Evolutionary conservation across 208 protist genomes (phyloP), one percentile per base, ranked within the genome.

Genomic region (Leishmania major): DNA sequence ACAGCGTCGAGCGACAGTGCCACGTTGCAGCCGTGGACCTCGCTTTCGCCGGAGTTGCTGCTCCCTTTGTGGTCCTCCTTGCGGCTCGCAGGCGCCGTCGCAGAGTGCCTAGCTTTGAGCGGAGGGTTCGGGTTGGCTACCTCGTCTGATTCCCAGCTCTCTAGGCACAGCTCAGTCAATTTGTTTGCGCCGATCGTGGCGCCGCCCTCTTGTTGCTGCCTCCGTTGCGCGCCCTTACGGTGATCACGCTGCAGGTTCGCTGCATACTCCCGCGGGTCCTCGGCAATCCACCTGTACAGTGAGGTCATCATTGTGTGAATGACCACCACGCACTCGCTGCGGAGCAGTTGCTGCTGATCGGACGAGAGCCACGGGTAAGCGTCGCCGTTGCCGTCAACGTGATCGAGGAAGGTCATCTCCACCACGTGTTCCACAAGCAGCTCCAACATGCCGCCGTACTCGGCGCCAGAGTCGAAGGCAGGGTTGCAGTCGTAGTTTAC

Each of bases 401-500:
- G 88, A 75, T 94, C 90, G 0, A 87, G 72, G 75, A 92, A 95
- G 57, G 76, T 90, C 83, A 94, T 90, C 78, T 91, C 89, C 45
- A 84, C 79, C 57, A 96, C 85, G 88, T 96, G 94, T 75, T 93
- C 89, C 49, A 96, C 83, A 47, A 97, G 77, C 47, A 93, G 77
- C 84, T 95, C 89, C n/a, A 96, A 76, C 91, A 96, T 91, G 69
- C 91, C 94, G 57, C 93, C 91, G 73, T 92, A 93, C 75, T 89
- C 80, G 1, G 82, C 89, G 31, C 77, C 89, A n/a, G 91, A 75
- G 80, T 96, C 95, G 86, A 96, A 95, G 67, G 80, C 80, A 3
- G 93, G 92, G 81, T 92, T 95, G 87, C 93, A 96, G 80, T 97
- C 95, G 80, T 96, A 96, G 84, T 97, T 97, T 62, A 96, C 88